Conservation (phyloP, 1,139 yeast species). For the Diutina scorzettiae region DNA sequence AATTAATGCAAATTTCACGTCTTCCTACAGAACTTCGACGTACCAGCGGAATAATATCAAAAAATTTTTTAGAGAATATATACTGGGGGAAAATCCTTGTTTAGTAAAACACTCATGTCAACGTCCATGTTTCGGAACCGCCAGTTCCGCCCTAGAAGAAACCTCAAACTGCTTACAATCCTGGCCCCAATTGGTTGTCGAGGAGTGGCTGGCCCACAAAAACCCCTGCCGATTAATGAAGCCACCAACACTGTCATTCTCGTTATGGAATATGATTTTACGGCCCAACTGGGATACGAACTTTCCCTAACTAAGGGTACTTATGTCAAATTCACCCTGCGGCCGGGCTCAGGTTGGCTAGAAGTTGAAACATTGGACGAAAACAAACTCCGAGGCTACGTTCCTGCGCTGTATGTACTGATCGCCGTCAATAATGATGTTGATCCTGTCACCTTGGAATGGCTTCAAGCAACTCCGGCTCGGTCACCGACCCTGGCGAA, state of each 20-base stretch:
- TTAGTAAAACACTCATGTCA: too few relatives aligned
- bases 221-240: conserved; percentile 2
- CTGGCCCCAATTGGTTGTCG: neutral
- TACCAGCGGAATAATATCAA: too few relatives aligned
- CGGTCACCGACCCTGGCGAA: neutral
- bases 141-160: conserved; percentile 3
- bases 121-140: conserved; percentile 1
- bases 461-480: neutral
- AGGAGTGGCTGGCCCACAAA: neutral
- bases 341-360: conserved; percentile 3
- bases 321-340: conserved; percentile 2
- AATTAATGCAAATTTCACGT: too few relatives aligned
- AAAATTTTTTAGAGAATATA: neutral
- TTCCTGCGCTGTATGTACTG: conserved; percentile 2
- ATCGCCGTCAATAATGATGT: conserved; percentile 3
- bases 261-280: neutral
- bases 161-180: conserved; percentile 3
- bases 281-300: neutral
- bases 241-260: neutral
- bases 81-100: neutral
- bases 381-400: neutral
- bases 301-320: neutral
- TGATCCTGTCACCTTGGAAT: conserved; percentile 4
- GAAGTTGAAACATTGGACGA: conserved; percentile 3
- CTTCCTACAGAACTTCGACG: too few relatives aligned